Conservation (phyloP, 106 monocot genomes). For the Dendrobium catenatum region DNA sequence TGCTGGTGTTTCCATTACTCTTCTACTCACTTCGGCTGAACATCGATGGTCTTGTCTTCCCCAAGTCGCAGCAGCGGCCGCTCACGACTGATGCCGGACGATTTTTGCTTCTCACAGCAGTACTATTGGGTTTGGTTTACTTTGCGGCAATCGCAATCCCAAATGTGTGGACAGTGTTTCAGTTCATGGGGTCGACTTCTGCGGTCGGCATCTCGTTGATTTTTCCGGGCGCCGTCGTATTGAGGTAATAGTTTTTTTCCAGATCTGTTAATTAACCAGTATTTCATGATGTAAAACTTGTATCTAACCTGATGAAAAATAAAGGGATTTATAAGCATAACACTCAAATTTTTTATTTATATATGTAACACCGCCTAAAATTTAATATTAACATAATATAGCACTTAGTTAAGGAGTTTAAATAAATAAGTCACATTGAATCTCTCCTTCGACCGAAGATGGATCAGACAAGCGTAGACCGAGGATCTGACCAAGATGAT, state of each 20-base stretch:
- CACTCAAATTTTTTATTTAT: not conserved
- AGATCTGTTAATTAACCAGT: not conserved
- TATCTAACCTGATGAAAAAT: not conserved
- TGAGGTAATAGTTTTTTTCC: slow-evolving; percentile 32
- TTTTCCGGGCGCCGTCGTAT: slow-evolving; percentile 69
- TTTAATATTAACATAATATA: too few relatives aligned
- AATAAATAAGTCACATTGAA: too few relatives aligned
- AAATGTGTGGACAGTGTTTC: slow-evolving; percentile 69
- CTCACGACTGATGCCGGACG: slow-evolving; percentile 24
- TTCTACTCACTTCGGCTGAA: slow-evolving; percentile 71
- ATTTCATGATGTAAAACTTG: not conserved
- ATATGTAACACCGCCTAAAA: too few relatives aligned
- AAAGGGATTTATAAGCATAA: not conserved
- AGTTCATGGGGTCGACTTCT: slow-evolving; percentile 67
- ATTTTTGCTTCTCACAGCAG: slow-evolving; percentile 38
- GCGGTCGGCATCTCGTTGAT: slow-evolving; percentile 74
- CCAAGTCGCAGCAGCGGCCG: slow-evolving; percentile 12
- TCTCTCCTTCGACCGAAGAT: too few relatives aligned
- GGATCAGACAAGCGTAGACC: too few relatives aligned
- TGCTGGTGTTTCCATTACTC: slow-evolving; percentile 73
- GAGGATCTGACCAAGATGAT: too few relatives aligned
- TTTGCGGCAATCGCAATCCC: slow-evolving; percentile 63
- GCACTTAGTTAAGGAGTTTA: too few relatives aligned
- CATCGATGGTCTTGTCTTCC: slow-evolving; percentile 62
- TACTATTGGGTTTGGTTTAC: slow-evolving; percentile 41